Base-by-base conservation (phyloP, 116 monocot species). In the Dioscorea cayenensis region DNA sequence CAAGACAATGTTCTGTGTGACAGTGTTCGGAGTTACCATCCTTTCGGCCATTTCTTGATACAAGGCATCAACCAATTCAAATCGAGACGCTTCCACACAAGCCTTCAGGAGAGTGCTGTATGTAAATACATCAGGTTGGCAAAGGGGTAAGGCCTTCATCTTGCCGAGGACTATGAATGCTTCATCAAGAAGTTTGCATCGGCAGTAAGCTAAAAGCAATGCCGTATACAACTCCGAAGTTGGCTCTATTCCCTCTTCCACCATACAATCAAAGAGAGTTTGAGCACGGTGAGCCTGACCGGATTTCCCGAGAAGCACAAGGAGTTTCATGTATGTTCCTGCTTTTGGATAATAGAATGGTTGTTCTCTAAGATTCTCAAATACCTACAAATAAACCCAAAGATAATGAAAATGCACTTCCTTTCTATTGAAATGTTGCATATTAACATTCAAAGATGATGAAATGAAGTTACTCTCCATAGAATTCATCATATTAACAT, bases 251-350 rank as follows among this genome's bases (percentile, higher is more conserved):
- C 88, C 97, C 79, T 90, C 93, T 71, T 88, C 86, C 35, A 86
- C 38, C 97, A 97, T 92, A 49, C 59, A 21, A 32, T 90, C 86
- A 64, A 97, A 97, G 18, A 97, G 84, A 28, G 76, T 49, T 7
- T 75, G 88, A 9, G 97, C 92, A 36, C 62, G 76, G 12, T 19
- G 21, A 9, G 93, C 82, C 67, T 97, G 97, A 49, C 90, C 86
- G 28, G 93, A 92, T 79, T 74, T 83, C 16, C 93, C 90, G 7
- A 97, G 82, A 60, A 97, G 88, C 4, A 86, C 64, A n/a, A 97
- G 52, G 19, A 97, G 87, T 65, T 97, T 97, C 84, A 92, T 88
- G 69, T 90, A 97, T 25, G 97, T 88, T 70, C 90, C 90, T 78
- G 90, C 97, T 79, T 85, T 97, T 22, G 97, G 97, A 23, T 75